Evolutionary conservation across 768 basidiomycete species (phyloP), one percentile per base, ranked within the genome.

Genomic region (Rhizopogon salebrosus): DNA sequence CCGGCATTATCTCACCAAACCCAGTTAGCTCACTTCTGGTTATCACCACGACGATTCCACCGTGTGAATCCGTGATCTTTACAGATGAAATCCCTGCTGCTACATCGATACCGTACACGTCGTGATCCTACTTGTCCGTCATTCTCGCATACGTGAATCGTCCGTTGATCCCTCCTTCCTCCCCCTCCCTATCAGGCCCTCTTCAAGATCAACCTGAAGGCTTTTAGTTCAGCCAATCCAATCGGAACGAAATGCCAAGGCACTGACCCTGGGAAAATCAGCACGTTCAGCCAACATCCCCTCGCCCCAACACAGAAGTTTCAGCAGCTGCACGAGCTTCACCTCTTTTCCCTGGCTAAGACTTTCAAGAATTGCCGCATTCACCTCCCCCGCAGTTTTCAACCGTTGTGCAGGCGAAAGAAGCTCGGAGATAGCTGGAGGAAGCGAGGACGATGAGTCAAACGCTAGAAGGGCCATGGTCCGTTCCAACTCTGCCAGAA

Each of bases 331-430:
- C 26, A 87, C 82, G 48, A 98, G 71, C 70, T 95, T 97, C 52
- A 95, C 91, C 66, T 95, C 91, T 65, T 88, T 89, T 0, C 93
- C 92, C 62, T 98, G 92, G 59, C 92, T 89, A 56, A 93, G 75
- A 62, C 87, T 89, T 62, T 94, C 91, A 64, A 99, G 72, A 51
- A 99, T 95, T 29, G 95, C 95, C 1, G 91, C 88, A 64, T 99
- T 99, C 65, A 98, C 85, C 72, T 95, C 92, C 20, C 89, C 85
- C 1, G 95, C 95, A n/a, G 95, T 95, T 72, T 88, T 89, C 81
- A 92, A 80, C 46, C 95, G 80, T 67, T 98, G 94, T 20, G 83
- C 85, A 27, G 90, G 87, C 26, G 87, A 86, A 64, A 98, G 70
- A 50, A 98, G 74, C 51, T 92, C 85, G 18, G 83, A 76, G 59